These are phyloP conservation scores for Pyricularia sp. DNA, from an alignment of 2,329 filamentous ascomycete genomes.

Conservation along the genomic window DNA sequence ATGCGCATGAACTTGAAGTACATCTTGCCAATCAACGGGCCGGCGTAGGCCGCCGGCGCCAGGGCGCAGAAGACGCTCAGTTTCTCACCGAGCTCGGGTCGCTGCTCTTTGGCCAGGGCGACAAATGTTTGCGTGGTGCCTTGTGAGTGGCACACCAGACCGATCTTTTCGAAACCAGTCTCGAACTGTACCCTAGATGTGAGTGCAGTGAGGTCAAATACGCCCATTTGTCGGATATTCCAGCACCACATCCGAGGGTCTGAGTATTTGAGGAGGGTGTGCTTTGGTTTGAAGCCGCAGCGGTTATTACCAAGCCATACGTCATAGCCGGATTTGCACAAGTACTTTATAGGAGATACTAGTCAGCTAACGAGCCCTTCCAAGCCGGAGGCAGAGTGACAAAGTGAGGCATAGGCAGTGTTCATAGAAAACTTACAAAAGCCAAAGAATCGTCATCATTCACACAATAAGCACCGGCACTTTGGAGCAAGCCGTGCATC, in stretches of 20 bases:
- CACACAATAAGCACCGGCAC: conserved; percentile 74
- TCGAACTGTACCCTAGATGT: conserved; percentile 66
- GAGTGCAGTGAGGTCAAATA: conserved; percentile 69
- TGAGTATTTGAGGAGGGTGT: conserved; percentile 52
- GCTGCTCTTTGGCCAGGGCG: conserved; percentile 77
- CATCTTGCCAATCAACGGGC: conserved; percentile 69
- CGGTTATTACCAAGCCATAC: conserved; percentile 94
- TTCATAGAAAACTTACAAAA: conserved; percentile 30
- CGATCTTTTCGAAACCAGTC: conserved; percentile 73
- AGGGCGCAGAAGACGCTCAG: conserved; percentile 85
- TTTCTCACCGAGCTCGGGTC: conserved; percentile 69
- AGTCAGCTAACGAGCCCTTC: not conserved
- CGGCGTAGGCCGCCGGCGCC: conserved; percentile 81
- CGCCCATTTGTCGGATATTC: conserved; percentile 88
- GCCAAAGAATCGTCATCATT: conserved; percentile 84
- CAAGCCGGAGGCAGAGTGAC: not conserved
- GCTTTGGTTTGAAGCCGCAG: conserved; percentile 70
- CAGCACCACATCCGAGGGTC: conserved; percentile 95
- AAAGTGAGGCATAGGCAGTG: not conserved
- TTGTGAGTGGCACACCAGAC: conserved; percentile 77
- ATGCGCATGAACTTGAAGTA: conserved; percentile 87
- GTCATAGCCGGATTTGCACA: conserved; percentile 85
- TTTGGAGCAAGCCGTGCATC: conserved; percentile 81
- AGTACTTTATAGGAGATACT: conserved; percentile 32
- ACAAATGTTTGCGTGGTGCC: conserved; percentile 83